Conservation (phyloP, 2,329 filamentous ascomycete species). For the Lizonia empirigonia region DNA sequence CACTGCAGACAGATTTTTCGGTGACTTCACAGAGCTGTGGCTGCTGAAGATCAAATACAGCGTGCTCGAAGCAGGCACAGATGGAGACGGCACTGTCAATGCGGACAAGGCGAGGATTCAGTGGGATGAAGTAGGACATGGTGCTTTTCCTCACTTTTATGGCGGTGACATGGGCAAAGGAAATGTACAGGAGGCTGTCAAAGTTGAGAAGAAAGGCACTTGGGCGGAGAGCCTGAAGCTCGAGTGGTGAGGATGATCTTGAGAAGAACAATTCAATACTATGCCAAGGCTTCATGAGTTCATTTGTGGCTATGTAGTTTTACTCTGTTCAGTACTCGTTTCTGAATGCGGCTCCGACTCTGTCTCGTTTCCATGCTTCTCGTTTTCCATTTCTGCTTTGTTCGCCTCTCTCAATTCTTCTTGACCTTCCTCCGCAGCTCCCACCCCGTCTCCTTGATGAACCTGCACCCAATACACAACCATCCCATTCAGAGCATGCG, state of each 20-base stretch:
- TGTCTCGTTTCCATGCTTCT: background rate
- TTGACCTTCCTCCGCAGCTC: background rate
- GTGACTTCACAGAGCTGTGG: conserved; percentile 50
- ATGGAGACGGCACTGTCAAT: conserved; percentile 35
- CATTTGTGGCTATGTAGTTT: background rate
- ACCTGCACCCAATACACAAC: conserved; percentile 33
- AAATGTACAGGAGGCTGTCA: conserved; percentile 57
- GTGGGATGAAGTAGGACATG: conserved; percentile 59
- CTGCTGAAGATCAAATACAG: conserved; percentile 61
- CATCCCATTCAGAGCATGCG: conserved; percentile 41
- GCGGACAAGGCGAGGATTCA: conserved; percentile 47
- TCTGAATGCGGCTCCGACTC: background rate
- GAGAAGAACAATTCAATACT: too few relatives aligned
- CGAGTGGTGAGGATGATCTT: conserved; percentile 37
- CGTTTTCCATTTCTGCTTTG: background rate
- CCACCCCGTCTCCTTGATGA: background rate
- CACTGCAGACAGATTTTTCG: conserved; percentile 45
- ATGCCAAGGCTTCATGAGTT: background rate
- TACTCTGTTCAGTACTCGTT: background rate
- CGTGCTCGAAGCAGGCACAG: conserved; percentile 43
- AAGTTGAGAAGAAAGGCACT: conserved; percentile 55
- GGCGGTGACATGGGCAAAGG: conserved; percentile 59
- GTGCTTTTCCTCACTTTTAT: conserved; percentile 64
- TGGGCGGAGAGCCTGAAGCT: conserved; percentile 53
- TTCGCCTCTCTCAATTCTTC: background rate